Conservation (phyloP, 2,329 filamentous ascomycete species). For the Fusarium sp. region DNA sequence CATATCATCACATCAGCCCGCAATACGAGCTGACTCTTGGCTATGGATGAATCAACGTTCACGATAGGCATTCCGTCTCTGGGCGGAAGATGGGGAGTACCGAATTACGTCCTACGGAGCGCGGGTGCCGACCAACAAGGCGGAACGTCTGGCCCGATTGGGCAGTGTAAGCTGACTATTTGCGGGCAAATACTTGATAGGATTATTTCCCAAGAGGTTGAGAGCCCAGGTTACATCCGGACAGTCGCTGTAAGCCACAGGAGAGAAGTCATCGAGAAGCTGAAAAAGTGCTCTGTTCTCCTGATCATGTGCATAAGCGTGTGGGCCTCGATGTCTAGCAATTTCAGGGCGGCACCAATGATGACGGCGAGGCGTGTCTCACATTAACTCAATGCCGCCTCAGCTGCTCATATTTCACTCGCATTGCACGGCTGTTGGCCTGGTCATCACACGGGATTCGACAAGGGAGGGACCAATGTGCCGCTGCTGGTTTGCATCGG, state of each 20-base stretch:
- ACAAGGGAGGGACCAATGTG: background rate
- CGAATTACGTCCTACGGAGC: background rate
- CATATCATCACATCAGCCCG: constrained; percentile 1
- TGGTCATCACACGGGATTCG: background rate
- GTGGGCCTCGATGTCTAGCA: background rate
- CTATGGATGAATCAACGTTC: background rate
- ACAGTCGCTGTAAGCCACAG: background rate
- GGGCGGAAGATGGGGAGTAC: background rate
- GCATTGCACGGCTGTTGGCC: background rate
- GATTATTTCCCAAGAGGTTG: background rate
- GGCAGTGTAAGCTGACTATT: constrained; percentile 1
- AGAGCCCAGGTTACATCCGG: background rate
- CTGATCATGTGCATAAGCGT: constrained; percentile 4
- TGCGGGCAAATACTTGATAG: background rate
- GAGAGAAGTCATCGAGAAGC: background rate
- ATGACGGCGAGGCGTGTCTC: background rate
- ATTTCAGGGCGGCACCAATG: background rate
- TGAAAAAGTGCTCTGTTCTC: background rate
- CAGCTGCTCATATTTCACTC: background rate
- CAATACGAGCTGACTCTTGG: background rate
- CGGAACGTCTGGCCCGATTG: background rate
- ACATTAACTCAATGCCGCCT: background rate
- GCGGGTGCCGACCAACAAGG: background rate
- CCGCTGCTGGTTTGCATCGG: background rate
- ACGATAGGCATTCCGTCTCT: background rate